Evolutionary conservation across 345 rosid species (phyloP).

Genomic region (Corchorus olitorius): DNA sequence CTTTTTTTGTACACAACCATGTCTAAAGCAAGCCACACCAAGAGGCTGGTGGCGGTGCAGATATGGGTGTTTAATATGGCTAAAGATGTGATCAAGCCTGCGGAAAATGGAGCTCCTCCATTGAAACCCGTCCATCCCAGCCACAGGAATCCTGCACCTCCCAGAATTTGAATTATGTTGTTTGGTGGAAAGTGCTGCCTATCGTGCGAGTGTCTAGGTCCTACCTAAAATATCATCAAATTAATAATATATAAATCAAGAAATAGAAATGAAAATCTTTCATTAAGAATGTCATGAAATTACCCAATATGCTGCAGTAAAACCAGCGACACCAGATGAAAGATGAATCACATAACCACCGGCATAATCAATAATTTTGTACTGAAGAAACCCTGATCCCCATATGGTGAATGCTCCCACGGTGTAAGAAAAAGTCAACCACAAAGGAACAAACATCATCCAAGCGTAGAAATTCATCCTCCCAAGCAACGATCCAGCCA

Average conservation of each 20-base stretch:
- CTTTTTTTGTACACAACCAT: slow-evolving; percentile 55
- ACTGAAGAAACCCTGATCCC: slow-evolving; percentile 45
- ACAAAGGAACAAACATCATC: slow-evolving; percentile 65
- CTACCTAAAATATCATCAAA: slow-evolving; percentile 36
- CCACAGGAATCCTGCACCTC: slow-evolving; percentile 70
- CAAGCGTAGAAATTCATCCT: slow-evolving; percentile 71
- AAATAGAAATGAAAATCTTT: not conserved
- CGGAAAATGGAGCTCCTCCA: slow-evolving; percentile 57
- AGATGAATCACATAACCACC: slow-evolving; percentile 71
- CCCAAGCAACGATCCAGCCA: slow-evolving; percentile 63
- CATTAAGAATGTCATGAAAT: not conserved
- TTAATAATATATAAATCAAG: not conserved
- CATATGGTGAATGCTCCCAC: slow-evolving; percentile 58
- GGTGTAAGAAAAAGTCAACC: slow-evolving; percentile 52
- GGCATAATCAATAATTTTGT: slow-evolving; percentile 49
- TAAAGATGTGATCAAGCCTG: slow-evolving; percentile 36
- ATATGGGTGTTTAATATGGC: slow-evolving; percentile 58
- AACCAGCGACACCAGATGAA: slow-evolving; percentile 74
- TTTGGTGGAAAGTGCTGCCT: slow-evolving; percentile 69
- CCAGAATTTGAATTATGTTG: slow-evolving; percentile 64
- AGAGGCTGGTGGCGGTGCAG: slow-evolving; percentile 60
- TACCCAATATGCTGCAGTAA: slow-evolving; percentile 74
- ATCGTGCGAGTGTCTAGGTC: slow-evolving; percentile 58
- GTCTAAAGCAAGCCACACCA: slow-evolving; percentile 61
- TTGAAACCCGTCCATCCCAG: slow-evolving; percentile 75